Conservation (phyloP, 371 early-diverging fungal species). For the Apophysomyces variabilis region DNA sequence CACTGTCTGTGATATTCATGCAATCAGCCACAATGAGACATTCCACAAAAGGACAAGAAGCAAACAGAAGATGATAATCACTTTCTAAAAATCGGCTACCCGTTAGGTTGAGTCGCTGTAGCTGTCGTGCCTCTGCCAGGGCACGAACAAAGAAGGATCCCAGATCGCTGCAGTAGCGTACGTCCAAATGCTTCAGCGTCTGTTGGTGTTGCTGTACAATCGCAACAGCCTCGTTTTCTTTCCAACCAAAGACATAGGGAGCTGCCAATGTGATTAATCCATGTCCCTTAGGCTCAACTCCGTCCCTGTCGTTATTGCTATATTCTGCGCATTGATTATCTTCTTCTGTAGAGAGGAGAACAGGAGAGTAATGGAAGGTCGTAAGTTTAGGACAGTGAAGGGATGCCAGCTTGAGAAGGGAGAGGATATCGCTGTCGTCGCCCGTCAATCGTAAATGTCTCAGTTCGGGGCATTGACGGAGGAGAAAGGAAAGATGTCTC, state of each 20-base stretch:
- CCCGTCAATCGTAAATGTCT: not conserved
- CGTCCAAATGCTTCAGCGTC: not conserved
- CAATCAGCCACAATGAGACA: not conserved
- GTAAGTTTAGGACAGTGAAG: not conserved
- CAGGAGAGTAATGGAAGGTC: not conserved
- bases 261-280: not conserved
- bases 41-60: not conserved
- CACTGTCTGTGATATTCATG: not conserved
- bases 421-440: not conserved
- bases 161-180: not conserved
- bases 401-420: not conserved
- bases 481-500: not conserved
- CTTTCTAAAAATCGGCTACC: not conserved
- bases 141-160: not conserved
- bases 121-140: not conserved
- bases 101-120: not conserved
- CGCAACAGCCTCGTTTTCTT: not conserved
- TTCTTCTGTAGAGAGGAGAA: not conserved
- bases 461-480: not conserved
- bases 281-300: too few species aligned
- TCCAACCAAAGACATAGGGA: not conserved
- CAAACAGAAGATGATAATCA: not conserved
- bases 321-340: not conserved
- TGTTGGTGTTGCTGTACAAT: not conserved
- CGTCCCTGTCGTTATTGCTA: too few species aligned